Evolutionary conservation across 805 yeast species (phyloP).

Genomic region (Candida adriatica): DNA sequence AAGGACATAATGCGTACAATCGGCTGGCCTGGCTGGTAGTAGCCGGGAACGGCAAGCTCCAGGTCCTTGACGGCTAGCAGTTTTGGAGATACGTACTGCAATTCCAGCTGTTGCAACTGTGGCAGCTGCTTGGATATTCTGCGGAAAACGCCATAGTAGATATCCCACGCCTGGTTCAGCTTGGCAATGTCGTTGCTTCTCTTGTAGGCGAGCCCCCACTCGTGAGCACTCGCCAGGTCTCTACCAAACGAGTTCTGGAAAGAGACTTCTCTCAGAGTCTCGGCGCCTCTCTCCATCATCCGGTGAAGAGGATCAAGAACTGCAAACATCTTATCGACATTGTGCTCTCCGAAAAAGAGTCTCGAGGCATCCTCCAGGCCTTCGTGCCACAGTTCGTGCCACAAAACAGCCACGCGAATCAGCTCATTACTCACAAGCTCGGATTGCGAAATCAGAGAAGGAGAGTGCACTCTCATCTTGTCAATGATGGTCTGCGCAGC

Average conservation of each 20-base stretch:
- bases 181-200: constrained; percentile 82
- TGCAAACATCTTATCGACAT: constrained; percentile 89
- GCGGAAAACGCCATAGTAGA: constrained; percentile 88
- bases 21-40: constrained; percentile 80
- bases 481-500: constrained; percentile 91
- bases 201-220: constrained; percentile 84
- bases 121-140: constrained; percentile 86
- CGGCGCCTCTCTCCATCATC: constrained; percentile 80
- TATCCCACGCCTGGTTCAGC: constrained; percentile 96
- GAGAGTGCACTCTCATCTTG: constrained; percentile 84
- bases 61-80: constrained; percentile 70
- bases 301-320: constrained; percentile 85
- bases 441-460: constrained; percentile 82
- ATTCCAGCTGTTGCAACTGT: constrained; percentile 75
- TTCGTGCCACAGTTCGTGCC: constrained; percentile 99
- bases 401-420: constrained; percentile 88
- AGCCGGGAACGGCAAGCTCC: constrained; percentile 90
- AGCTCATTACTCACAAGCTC: constrained; percentile 91
- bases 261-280: constrained; percentile 86
- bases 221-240: constrained; percentile 86
- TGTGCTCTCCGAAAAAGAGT: constrained; percentile 87
- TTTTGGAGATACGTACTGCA: constrained; percentile 92
- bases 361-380: constrained; percentile 96
- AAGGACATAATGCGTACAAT: constrained; percentile 65
- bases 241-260: constrained; percentile 92